Conservation (phyloP, 345 rosid genomes). For the Erodium maritimum region DNA sequence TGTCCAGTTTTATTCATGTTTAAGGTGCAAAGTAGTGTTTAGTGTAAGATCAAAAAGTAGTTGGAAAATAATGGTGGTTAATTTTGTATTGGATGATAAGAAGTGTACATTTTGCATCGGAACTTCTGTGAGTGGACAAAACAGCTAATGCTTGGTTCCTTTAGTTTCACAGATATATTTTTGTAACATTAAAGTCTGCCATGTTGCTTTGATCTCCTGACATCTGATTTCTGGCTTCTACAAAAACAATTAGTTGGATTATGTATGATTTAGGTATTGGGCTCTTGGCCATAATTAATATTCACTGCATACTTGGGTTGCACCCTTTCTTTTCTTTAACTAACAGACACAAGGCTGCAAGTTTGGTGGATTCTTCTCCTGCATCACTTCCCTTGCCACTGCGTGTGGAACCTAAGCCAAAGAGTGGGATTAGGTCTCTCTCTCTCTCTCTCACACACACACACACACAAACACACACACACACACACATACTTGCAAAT, state of each 20-base stretch:
- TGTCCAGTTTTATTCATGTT: no score
- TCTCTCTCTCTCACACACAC: background rate
- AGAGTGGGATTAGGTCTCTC: constrained; percentile 78
- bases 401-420: constrained; percentile 92
- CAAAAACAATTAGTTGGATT: background rate
- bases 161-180: no score
- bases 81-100: background rate
- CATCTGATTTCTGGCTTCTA: background rate
- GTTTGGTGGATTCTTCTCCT: constrained; percentile 75
- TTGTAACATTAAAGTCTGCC: background rate
- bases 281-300: background rate
- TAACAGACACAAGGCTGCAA: constrained; percentile 71
- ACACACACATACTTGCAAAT: background rate
- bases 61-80: no score
- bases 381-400: constrained; percentile 73
- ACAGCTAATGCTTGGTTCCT: background rate
- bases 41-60: no score
- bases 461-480: background rate
- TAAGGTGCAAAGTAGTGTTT: no score
- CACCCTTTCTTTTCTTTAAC: constrained; percentile 30
- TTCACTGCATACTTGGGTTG: background rate
- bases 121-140: background rate
- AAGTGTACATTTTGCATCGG: background rate
- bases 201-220: background rate
- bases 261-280: background rate